Evolutionary conservation across 148 eudicot species (phyloP).

Genomic region (Agrostemma githago): DNA sequence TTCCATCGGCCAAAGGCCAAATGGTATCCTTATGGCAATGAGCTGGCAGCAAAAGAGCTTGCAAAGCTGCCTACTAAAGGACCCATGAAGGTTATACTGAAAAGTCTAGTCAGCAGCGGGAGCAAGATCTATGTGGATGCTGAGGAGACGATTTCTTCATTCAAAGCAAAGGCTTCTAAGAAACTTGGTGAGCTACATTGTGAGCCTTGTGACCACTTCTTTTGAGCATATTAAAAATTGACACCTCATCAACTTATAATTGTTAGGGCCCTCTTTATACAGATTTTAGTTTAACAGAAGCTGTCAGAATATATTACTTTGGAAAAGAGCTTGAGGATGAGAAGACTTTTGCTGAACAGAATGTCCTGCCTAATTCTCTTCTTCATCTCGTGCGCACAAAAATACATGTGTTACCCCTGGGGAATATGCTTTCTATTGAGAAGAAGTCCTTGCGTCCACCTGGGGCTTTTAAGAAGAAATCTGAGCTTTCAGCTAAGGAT

Average conservation of each 20-base stretch:
- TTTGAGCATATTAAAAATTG: neutral
- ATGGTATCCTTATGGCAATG: constrained; percentile 94
- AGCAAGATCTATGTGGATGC: constrained; percentile 85
- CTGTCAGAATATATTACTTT: constrained; percentile 64
- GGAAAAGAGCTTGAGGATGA: constrained; percentile 80
- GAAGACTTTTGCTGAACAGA: constrained; percentile 66
- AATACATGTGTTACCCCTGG: constrained; percentile 64
- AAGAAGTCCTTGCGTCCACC: constrained; percentile 97
- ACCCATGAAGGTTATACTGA: constrained; percentile 76
- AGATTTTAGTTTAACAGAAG: constrained; percentile 76
- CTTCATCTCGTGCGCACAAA: constrained; percentile 91
- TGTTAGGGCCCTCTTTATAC: constrained; percentile 2
- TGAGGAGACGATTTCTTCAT: constrained; percentile 73
- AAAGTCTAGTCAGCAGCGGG: constrained; percentile 94
- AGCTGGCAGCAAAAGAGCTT: constrained; percentile 67
- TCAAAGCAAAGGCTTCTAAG: constrained; percentile 85
- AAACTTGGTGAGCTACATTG: constrained; percentile 58
- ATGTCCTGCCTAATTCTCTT: constrained; percentile 79
- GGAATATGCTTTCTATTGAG: constrained; percentile 79
- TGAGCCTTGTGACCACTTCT: constrained; percentile 3
- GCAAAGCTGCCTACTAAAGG: constrained; percentile 67
- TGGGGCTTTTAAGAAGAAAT: constrained; percentile 94
- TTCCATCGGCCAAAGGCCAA: constrained; percentile 94
- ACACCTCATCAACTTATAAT: constrained; percentile 2
- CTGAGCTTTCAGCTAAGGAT: constrained; percentile 90